phyloP scores from a whole-genome alignment of 371 early-diverging fungal species.

The Mortierella sp. region DNA sequence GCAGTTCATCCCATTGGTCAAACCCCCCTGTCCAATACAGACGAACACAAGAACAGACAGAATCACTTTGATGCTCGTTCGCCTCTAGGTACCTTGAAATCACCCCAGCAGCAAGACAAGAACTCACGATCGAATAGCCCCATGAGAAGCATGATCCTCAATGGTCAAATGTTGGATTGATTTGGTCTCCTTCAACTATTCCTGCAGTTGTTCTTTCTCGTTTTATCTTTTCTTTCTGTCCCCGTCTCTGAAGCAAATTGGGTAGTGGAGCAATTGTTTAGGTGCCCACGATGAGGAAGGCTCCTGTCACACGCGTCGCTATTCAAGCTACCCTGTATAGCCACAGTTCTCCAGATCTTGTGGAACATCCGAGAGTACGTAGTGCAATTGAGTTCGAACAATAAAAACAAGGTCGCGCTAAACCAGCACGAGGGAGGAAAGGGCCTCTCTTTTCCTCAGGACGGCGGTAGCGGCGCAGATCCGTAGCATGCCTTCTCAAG shows the following conservation, averaged over 20 bases:
- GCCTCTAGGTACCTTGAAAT: slow-evolving; percentile 12
- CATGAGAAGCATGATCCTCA: slow-evolving; percentile 49
- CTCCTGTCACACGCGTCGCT: too few species aligned
- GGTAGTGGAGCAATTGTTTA: too few species aligned
- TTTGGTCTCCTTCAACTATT: too few species aligned
- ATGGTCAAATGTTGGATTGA: slow-evolving; percentile 50
- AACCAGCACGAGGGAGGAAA: too few species aligned
- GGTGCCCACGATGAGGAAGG: too few species aligned
- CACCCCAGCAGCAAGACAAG: slow-evolving; percentile 16
- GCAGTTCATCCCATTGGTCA: slow-evolving; percentile 4
- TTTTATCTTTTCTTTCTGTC: background rate
- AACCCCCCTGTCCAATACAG: slow-evolving; percentile 1
- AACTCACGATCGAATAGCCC: slow-evolving; percentile 36
- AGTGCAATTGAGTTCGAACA: background rate
- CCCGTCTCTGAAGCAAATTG: background rate
- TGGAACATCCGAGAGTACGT: too few species aligned
- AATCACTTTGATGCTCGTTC: background rate
- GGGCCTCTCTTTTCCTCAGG: too few species aligned
- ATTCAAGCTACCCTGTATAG: too few species aligned
- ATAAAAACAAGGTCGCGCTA: background rate
- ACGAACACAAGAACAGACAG: background rate
- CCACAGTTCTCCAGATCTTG: too few species aligned
- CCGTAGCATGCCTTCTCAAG: slow-evolving; percentile 40
- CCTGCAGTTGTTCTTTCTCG: background rate
- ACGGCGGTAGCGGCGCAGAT: background rate